Base-by-base conservation (phyloP, 2,329 filamentous ascomycete genomes). In the Aspergillus fumigatus region DNA sequence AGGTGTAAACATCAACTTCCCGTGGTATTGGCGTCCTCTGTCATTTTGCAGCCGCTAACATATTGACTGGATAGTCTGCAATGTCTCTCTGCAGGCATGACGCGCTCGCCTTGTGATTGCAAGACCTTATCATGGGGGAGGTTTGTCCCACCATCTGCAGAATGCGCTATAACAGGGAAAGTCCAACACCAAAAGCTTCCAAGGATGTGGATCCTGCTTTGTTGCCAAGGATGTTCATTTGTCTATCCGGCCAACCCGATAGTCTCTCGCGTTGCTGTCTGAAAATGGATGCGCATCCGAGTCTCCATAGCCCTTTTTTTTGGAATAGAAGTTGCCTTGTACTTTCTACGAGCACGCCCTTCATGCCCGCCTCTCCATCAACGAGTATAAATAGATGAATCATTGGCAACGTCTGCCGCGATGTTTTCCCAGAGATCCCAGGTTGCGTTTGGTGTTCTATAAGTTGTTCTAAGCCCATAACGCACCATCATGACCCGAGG, bases 401-500 rank as follows among this genome's bases (percentile, higher is more conserved):
- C 32, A 35, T 35, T 35, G 17, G 32, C 32, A 5, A 21, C 11
- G 40, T 43, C n/a, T 21, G n/a, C 19, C 40, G 8, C 11, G 40
- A 21, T 19, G 40, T 10, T 43, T 21, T 8, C 21, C 21, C 3
- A 43, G 40, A 19, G 40, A 5, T 8, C 21, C 6, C n/a, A 10
- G 17, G 8, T 11, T 43, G n/a, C 40, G n/a, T 21, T 21, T 21
- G 21, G 3, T 43, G n/a, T 19, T 43, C 19, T 43, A 43, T 43
- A 43, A 19, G 21, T 21, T 19, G 40, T 43, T 43, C 21, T 43
- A 21, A 43, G 40, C n/a, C 40, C 3, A 11, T 19, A 8, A 43
- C 21, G n/a, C n/a, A 11, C 17, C 45, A 56, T 19, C 47, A 70
- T 71, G 64, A 26, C 48, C 32, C 27, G 51, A 27, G 55, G 27